Evolutionary conservation across 2,329 filamentous ascomycete genomes (phyloP).

Genomic region (Hypoxylon sp.): DNA sequence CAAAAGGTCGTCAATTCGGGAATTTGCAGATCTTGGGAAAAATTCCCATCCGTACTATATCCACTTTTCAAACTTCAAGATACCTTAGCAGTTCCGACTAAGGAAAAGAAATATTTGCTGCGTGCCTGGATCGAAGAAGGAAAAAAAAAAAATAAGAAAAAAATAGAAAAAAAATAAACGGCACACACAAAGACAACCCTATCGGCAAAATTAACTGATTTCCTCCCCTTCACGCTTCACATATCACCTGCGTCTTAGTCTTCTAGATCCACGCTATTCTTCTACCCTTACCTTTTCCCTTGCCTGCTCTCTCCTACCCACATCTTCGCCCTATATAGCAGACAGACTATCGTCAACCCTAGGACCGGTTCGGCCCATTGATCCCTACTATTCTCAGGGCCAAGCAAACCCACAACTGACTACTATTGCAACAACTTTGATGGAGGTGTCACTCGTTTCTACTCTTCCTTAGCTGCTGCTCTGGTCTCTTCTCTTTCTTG

Average conservation of each 20-base stretch:
- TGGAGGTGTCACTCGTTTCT: conserved; percentile 19
- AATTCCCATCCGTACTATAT: conserved; percentile 31
- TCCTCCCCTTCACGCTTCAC: background rate
- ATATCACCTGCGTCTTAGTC: conserved; percentile 28
- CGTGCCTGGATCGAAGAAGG: conserved; percentile 19
- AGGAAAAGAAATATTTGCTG: too few species aligned
- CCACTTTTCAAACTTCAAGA: conserved; percentile 37
- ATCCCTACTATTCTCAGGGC: conserved; percentile 9
- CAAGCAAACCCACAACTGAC: conserved; percentile 1
- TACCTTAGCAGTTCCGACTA: conserved; percentile 31
- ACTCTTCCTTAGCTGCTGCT: conserved; percentile 16
- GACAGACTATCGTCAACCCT: conserved; percentile 29
- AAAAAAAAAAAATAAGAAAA: background rate
- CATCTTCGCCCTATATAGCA: conserved; percentile 2
- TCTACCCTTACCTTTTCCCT: conserved; percentile 19
- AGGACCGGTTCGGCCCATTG: conserved; percentile 19
- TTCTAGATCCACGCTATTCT: conserved; percentile 20
- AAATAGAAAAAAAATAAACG: too few species aligned
- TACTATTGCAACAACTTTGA: conserved; percentile 15
- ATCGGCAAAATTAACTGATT: conserved; percentile 35
- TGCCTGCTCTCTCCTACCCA: conserved; percentile 14
- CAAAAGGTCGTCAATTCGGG: conserved; percentile 35
- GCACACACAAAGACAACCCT: conserved; percentile 10
- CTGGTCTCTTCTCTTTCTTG: conserved; percentile 22
- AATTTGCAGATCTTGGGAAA: conserved; percentile 25